Percentiles rank a stretch among this genome's conserved stretches.
Evolutionary conservation across 1,284 basidiomycete species (phyloP).

Genomic region (Moniliella sp.): DNA sequence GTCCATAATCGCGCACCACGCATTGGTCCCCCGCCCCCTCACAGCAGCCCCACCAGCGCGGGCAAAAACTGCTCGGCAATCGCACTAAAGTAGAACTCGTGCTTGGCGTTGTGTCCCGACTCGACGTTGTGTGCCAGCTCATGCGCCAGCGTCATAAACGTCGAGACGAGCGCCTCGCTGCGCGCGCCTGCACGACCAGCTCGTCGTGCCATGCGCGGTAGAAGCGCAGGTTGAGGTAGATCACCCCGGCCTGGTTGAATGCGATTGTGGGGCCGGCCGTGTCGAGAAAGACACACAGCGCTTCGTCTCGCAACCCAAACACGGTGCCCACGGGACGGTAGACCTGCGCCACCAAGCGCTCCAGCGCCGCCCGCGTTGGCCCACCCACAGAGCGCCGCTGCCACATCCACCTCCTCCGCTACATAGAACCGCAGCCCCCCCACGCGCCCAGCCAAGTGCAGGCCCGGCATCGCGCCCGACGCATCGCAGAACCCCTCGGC

Average conservation of each 20-base stretch:
- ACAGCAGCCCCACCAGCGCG: conserved; percentile 26
- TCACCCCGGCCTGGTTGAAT: conserved; percentile 69
- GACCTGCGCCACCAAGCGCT: conserved; percentile 26
- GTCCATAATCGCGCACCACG: too few species aligned
- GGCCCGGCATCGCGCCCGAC: conserved; percentile 25
- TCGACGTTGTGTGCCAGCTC: conserved; percentile 61
- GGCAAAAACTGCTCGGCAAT: conserved; percentile 51
- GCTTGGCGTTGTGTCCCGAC: conserved; percentile 44
- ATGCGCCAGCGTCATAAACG: conserved; percentile 78
- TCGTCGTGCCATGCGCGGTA: conserved; percentile 67
- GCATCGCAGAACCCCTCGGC: conserved; percentile 35
- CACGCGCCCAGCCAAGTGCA: conserved; percentile 33
- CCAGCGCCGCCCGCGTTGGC: conserved; percentile 24
- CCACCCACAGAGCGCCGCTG: conserved; percentile 20
- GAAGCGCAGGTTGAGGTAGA: conserved; percentile 68
- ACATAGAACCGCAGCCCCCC: conserved; percentile 34
- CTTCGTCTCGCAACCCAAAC: conserved; percentile 38
- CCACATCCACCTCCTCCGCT: conserved; percentile 15
- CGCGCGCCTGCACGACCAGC: conserved; percentile 44
- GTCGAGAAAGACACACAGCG: conserved; percentile 73
- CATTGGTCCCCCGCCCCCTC: too few species aligned
- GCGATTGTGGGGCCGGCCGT: conserved; percentile 59
- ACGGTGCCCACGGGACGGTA: conserved; percentile 30
- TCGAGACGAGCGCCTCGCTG: conserved; percentile 54
- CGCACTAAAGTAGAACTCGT: conserved; percentile 79